A percentile compares a stretch with the other conserved stretches of the same genome.
phyloP scores from a whole-genome alignment of 164 flowering plant species.

The Cinnamomum chago region DNA sequence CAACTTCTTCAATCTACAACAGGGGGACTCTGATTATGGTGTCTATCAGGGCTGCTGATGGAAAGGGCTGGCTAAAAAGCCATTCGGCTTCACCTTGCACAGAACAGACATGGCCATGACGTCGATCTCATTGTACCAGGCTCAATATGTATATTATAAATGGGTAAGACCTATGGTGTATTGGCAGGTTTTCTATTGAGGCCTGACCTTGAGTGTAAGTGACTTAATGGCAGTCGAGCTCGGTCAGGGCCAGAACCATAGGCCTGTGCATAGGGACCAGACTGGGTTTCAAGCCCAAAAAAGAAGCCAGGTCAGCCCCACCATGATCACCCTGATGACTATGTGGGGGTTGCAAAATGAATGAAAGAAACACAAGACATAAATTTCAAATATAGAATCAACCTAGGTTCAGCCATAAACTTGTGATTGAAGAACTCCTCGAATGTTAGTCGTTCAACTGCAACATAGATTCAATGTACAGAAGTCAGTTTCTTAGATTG shows the following conservation, averaged over 20 bases:
- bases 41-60: neutral
- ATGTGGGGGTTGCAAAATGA: neutral
- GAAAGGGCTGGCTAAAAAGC: neutral
- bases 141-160: neutral
- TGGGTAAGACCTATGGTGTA: neutral
- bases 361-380: neutral
- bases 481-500: conserved; percentile 1
- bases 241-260: neutral
- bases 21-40: neutral
- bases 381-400: conserved; percentile 8
- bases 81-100: neutral
- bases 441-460: conserved; percentile 59
- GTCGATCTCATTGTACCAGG: neutral
- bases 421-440: conserved; percentile 59
- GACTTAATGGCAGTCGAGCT: neutral
- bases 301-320: neutral
- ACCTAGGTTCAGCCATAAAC: conserved; percentile 41
- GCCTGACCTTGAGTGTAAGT: neutral
- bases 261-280: neutral
- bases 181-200: neutral
- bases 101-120: neutral
- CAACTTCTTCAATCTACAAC: neutral
- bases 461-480: conserved; percentile 18
- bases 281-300: neutral
- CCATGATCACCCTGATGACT: neutral